Conservation (phyloP, 2,329 filamentous ascomycete species). For the Aureobasidium pullulans region DNA sequence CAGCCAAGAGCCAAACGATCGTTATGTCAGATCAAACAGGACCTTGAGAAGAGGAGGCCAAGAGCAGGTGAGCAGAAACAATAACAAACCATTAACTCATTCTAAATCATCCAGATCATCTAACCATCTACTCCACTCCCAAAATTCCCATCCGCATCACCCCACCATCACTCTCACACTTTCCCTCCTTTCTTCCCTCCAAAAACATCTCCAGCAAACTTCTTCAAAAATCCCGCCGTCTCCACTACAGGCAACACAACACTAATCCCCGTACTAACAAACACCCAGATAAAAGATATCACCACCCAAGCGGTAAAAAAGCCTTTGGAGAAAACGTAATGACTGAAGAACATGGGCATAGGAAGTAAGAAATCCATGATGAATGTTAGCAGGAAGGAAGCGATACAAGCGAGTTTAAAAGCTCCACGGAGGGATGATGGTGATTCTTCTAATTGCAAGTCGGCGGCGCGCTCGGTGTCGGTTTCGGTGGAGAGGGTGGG, state of each 20-base stretch:
- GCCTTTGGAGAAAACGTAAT: constrained; percentile 33
- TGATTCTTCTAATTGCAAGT: constrained; percentile 24
- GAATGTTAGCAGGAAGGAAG: constrained; percentile 30
- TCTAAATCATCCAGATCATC: too few relatives aligned
- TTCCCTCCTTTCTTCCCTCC: background rate
- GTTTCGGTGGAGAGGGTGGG: background rate
- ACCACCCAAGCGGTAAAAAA: constrained; percentile 36
- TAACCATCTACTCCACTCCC: too few relatives aligned
- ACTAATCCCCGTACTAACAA: constrained; percentile 29
- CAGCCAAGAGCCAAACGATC: too few relatives aligned
- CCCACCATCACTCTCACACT: too few relatives aligned
- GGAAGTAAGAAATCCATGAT: constrained; percentile 34
- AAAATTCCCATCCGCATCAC: too few relatives aligned
- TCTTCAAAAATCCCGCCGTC: constrained; percentile 27
- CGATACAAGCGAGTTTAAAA: constrained; percentile 32
- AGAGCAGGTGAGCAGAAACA: too few relatives aligned
- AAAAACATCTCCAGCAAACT: constrained; percentile 10
- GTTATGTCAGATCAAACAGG: too few relatives aligned
- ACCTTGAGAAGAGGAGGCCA: too few relatives aligned
- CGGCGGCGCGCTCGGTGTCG: constrained; percentile 10
- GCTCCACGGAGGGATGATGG: constrained; percentile 28
- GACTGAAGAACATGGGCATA: constrained; percentile 35
- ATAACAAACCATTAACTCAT: too few relatives aligned
- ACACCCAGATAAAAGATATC: constrained; percentile 34
- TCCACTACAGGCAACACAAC: constrained; percentile 35